Base-by-base conservation (phyloP, 345 rosid genomes). In the Chamaenerion angustifolium region DNA sequence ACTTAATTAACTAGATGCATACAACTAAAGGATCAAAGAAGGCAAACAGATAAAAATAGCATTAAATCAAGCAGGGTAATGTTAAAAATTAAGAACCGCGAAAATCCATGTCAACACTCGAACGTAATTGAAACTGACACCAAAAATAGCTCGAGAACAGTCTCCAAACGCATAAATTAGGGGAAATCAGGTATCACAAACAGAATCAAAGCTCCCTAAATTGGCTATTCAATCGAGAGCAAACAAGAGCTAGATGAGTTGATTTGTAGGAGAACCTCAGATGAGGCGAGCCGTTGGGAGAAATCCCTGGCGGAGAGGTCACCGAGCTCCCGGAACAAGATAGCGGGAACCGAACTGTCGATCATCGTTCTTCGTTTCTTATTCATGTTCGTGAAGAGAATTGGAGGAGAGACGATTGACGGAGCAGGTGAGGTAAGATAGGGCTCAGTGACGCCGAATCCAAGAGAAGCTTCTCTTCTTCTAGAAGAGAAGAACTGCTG, bases 251-350 rank as follows among this genome's bases (percentile, higher is more conserved):
- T 35, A 43, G 19, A 21, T 16, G 27, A 5, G 19, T 10, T 4
- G 18, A 55, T 16, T 11, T 23, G 12, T 44, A 42, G 40, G 11
- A 9, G 45, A 23, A 88, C 98, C 98, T 87, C 71, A 1, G 96
- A 87, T 41, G 75, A 93, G 40, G 71, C 71, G 65, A 78, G 80
- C 5, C 96, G 95, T 70, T 64, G 74, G 7, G 70, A 71, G 80
- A 92, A 92, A 49, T 54, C 64, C 25, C 89, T 71, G 40, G 78
- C 51, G 45, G 92, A 76, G 63, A 90, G 77, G 7, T 71, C 73
- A 46, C 96, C 98, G 68, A 90, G 70, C 65, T 90, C 87, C 23
- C 96, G 82, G 46, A 62, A 67, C 71, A 85, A 65, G 37, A 90
- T 74, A 66, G 81, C 82, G 18, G 74, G 67, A 35, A 80, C 78